These are phyloP conservation scores for Rhodomyrtus psidioides DNA, from an alignment of 441 rosid genomes.

Conservation along the genomic window DNA sequence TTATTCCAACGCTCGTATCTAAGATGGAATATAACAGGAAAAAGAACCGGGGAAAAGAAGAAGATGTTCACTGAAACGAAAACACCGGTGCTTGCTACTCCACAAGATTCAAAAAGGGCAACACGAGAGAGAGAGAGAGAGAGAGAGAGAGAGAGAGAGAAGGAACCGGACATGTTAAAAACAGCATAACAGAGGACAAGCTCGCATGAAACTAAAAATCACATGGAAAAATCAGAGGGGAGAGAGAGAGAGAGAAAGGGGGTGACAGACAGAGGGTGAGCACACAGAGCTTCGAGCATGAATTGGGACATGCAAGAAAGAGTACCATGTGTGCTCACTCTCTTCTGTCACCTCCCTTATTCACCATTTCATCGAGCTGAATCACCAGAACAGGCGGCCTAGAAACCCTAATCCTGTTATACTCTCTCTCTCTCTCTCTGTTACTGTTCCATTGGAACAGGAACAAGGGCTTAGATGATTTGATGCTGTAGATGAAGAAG, in stretches of 20 bases:
- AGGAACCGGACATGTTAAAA: neutral
- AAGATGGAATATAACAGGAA: neutral
- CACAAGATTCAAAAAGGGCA: neutral
- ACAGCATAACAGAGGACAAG: neutral
- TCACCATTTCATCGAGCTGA: neutral
- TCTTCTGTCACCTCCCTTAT: neutral
- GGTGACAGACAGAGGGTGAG: constrained; percentile 1
- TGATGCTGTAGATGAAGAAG: neutral
- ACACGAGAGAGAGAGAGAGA: neutral
- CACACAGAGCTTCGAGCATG: constrained; percentile 1
- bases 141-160: neutral
- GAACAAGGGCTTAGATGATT: neutral
- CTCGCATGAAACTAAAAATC: neutral
- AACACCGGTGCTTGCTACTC: neutral
- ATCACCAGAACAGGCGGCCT: neutral
- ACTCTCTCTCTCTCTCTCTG: neutral
- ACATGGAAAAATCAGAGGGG: neutral
- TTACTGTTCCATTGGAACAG: neutral
- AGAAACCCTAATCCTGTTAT: neutral
- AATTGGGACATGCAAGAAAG: neutral
- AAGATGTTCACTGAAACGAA: neutral
- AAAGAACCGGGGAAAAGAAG: neutral
- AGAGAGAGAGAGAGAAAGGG: neutral
- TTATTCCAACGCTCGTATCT: neutral
- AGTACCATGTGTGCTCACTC: neutral